Percentiles rank a stretch among this genome's conserved stretches.
These are phyloP conservation scores for Sedum album DNA, from an alignment of 164 flowering plant species.

Conservation along the genomic window DNA sequence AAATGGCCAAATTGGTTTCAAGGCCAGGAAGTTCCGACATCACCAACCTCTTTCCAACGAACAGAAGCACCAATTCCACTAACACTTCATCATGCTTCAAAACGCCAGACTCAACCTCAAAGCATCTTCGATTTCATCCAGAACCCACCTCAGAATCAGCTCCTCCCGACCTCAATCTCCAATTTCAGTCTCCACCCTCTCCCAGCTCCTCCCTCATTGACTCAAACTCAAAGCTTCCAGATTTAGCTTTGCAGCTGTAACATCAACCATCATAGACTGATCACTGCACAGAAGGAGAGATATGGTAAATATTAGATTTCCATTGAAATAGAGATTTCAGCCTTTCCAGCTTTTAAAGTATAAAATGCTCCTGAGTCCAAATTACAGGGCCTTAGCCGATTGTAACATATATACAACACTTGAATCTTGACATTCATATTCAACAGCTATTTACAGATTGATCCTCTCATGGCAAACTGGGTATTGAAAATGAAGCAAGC, in stretches of 20 bases:
- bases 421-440: too few relatives aligned
- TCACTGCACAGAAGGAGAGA: conserved; percentile 2
- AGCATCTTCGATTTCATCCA: conserved; percentile 8
- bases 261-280: conserved; percentile 9
- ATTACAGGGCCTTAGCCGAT: too few relatives aligned
- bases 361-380: too few relatives aligned
- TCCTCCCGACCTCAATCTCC: conserved; percentile 36
- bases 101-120: conserved; percentile 8
- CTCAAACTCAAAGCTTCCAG: conserved; percentile 46
- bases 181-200: background rate
- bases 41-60: background rate
- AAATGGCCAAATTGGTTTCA: background rate
- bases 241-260: conserved; percentile 60
- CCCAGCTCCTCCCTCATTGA: conserved; percentile 31
- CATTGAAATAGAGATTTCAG: background rate
- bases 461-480: conserved; percentile 18
- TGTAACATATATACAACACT: too few relatives aligned
- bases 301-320: background rate
- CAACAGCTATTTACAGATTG: too few relatives aligned
- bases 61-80: background rate
- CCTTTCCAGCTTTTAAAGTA: too few relatives aligned
- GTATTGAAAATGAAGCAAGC: conserved; percentile 25
- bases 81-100: conserved; percentile 1
- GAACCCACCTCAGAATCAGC: conserved; percentile 30
- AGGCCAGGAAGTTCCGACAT: background rate